Conservation (phyloP, 176 grass and related monocot species). For the Canna indica region DNA sequence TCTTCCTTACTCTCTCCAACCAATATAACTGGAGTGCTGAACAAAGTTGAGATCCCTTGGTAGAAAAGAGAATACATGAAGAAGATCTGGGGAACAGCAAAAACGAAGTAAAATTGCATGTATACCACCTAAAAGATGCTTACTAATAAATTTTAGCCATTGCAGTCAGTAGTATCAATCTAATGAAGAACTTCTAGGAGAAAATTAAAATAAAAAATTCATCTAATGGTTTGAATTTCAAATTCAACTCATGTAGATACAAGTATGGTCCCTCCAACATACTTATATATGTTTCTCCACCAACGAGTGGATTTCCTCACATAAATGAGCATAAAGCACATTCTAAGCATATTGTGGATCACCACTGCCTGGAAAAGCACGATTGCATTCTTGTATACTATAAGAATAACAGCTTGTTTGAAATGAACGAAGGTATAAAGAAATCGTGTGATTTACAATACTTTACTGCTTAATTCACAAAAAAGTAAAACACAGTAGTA, state of each 20-base stretch:
- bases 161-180: not conserved
- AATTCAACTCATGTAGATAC: not conserved
- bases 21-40: slow-evolving; percentile 81
- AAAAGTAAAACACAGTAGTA: not conserved
- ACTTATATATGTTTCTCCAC: not conserved
- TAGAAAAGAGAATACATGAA: slow-evolving; percentile 92
- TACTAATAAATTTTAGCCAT: not conserved
- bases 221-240: not conserved
- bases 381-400: not conserved
- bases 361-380: not conserved
- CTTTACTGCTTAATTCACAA: not conserved
- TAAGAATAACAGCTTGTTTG: not conserved
- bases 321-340: not conserved
- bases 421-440: not conserved
- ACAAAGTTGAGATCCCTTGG: slow-evolving; percentile 93
- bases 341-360: not conserved
- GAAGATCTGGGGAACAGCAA: slow-evolving; percentile 55
- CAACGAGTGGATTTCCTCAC: not conserved
- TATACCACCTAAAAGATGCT: not conserved
- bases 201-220: not conserved
- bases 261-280: not conserved
- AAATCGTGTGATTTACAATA: not conserved
- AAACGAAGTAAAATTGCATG: slow-evolving; percentile 8
- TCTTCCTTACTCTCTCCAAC: slow-evolving; percentile 81
- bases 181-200: not conserved